phyloP scores from a whole-genome alignment of 1,139 yeast species.

The Yamadazyma siamensis region DNA sequence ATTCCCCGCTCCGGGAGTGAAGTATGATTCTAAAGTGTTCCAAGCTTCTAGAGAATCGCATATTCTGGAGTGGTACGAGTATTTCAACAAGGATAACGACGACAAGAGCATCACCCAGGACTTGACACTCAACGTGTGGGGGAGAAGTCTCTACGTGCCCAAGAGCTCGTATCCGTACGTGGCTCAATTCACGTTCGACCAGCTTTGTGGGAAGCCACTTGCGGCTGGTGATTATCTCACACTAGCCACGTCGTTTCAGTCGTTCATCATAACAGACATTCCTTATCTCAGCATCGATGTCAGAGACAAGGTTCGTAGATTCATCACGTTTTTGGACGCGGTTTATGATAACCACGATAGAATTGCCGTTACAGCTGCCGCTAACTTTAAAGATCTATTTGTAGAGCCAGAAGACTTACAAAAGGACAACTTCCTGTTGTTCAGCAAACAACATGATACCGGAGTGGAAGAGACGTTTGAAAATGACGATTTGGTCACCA shows the following conservation, averaged over 20 bases:
- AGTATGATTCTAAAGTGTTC: constrained; percentile 51
- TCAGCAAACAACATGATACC: constrained; percentile 27
- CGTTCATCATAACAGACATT: constrained; percentile 85
- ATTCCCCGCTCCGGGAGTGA: constrained; percentile 63
- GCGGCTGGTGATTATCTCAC: constrained; percentile 96
- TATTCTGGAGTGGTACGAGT: constrained; percentile 71
- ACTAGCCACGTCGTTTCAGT: constrained; percentile 70
- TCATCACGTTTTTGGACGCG: constrained; percentile 92
- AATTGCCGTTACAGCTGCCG: constrained; percentile 85
- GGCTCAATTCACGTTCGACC: constrained; percentile 83
- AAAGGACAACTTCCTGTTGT: constrained; percentile 52
- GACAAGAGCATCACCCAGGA: constrained; percentile 27
- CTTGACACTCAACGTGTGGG: constrained; percentile 71
- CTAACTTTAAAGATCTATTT: constrained; percentile 78
- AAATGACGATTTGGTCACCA: constrained; percentile 59
- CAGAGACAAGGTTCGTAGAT: constrained; percentile 82
- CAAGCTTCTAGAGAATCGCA: constrained; percentile 58
- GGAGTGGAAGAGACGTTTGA: constrained; percentile 45
- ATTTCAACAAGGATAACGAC: constrained; percentile 52
- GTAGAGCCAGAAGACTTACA: constrained; percentile 75
- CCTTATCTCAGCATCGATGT: constrained; percentile 77
- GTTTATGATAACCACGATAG: constrained; percentile 88
- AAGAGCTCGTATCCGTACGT: constrained; percentile 71
- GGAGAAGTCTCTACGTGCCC: constrained; percentile 76
- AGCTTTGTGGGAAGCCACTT: constrained; percentile 80